A percentile compares a stretch with the other conserved stretches of the same genome.
phyloP scores from a whole-genome alignment of 768 basidiomycete genomes.

The Paxillus involutus region DNA sequence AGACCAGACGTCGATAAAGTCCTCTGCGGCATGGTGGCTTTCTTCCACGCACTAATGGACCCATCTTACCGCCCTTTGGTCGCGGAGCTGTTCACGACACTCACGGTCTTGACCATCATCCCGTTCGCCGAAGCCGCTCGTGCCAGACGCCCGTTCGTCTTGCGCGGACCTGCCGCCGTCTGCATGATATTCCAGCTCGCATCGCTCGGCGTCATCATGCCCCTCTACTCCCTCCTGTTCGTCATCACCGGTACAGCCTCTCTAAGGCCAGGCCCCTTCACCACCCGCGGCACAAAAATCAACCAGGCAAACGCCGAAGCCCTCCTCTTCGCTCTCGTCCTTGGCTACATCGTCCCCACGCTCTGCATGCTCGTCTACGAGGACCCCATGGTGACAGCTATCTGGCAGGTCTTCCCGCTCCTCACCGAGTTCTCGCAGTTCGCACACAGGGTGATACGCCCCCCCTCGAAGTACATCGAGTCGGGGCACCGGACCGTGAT shows the following conservation, averaged over 20 bases:
- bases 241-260: constrained; percentile 37
- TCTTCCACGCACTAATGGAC: constrained; percentile 41
- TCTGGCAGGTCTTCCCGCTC: constrained; percentile 58
- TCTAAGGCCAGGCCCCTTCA: constrained; percentile 13
- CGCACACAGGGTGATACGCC: constrained; percentile 40
- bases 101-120: constrained; percentile 31
- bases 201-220: constrained; percentile 43
- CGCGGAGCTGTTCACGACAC: constrained; percentile 8
- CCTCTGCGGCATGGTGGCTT: constrained; percentile 44
- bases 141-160: constrained; percentile 29
- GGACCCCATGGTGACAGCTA: constrained; percentile 44
- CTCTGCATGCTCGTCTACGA: constrained; percentile 41
- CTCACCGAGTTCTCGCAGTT: constrained; percentile 41
- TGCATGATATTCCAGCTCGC: constrained; percentile 41
- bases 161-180: constrained; percentile 43
- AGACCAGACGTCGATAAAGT: constrained; percentile 32
- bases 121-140: constrained; percentile 47
- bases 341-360: constrained; percentile 49
- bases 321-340: constrained; percentile 46
- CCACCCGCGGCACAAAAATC: constrained; percentile 20
- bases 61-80: constrained; percentile 15
- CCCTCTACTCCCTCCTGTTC: constrained; percentile 50
- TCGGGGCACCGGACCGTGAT: constrained; percentile 24
- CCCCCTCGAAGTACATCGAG: constrained; percentile 11
- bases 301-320: constrained; percentile 51